Conservation (phyloP, 768 basidiomycete genomes). For the Cystobasidium ongulense region DNA sequence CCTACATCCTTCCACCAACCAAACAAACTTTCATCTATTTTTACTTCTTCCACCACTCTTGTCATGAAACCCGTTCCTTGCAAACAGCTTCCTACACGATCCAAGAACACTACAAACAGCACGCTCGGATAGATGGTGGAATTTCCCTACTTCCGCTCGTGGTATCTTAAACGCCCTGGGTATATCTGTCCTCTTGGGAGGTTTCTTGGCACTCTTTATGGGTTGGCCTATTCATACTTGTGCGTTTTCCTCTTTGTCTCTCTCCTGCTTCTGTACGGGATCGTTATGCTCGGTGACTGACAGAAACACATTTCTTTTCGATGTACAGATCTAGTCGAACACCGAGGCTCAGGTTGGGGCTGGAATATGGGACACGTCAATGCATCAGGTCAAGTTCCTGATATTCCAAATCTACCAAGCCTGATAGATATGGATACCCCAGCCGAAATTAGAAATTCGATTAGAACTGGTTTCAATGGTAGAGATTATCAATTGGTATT, state of each 20-base stretch:
- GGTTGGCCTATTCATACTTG: slow-evolving; percentile 64
- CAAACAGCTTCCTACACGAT: slow-evolving; percentile 28
- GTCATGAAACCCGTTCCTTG: neutral
- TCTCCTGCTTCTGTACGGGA: no score
- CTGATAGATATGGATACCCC: slow-evolving; percentile 77
- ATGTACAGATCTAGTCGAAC: neutral
- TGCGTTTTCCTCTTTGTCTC: neutral
- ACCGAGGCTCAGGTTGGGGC: slow-evolving; percentile 20
- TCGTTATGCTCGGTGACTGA: no score
- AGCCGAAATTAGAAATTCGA: slow-evolving; percentile 17
- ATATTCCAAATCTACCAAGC: slow-evolving; percentile 57
- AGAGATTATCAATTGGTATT: slow-evolving; percentile 70
- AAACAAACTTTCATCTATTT: neutral
- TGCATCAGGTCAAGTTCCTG: slow-evolving; percentile 74
- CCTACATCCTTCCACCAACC: neutral
- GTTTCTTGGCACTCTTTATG: slow-evolving; percentile 71
- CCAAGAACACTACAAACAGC: slow-evolving; percentile 26
- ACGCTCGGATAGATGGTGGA: slow-evolving; percentile 27
- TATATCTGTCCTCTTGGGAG: slow-evolving; percentile 62
- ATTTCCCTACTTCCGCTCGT: slow-evolving; percentile 50
- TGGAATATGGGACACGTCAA: slow-evolving; percentile 90
- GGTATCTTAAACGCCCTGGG: slow-evolving; percentile 72
- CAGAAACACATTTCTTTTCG: neutral
- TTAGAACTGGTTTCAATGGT: slow-evolving; percentile 57
- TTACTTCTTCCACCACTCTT: neutral